Percentiles rank a stretch among this genome's conserved stretches.
Conservation (phyloP, 345 rosid species). For the Carallia brachiata region DNA sequence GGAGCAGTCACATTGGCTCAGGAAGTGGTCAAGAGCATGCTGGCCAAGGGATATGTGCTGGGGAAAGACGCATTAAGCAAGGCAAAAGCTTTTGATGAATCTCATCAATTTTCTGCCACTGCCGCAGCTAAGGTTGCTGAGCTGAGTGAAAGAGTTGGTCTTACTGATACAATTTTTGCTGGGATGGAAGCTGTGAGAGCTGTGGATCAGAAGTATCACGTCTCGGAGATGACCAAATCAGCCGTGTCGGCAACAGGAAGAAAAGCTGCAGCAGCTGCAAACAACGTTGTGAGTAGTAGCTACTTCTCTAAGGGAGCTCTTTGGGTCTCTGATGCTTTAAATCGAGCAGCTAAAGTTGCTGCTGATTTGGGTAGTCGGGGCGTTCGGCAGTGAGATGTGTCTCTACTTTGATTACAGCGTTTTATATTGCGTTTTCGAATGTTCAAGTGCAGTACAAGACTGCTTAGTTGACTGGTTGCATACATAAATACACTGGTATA, state of each 20-base stretch:
- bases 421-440: too few relatives aligned
- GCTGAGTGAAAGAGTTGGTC: slow-evolving; percentile 61
- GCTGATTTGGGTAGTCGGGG: slow-evolving; percentile 55
- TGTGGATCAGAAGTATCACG: slow-evolving; percentile 60
- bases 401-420: not conserved
- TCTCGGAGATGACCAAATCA: slow-evolving; percentile 58
- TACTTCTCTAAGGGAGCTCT: slow-evolving; percentile 77
- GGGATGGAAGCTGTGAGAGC: slow-evolving; percentile 71
- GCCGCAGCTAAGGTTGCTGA: slow-evolving; percentile 69
- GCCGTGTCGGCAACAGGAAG: slow-evolving; percentile 69
- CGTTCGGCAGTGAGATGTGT: slow-evolving; percentile 25
- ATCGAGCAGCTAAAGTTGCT: slow-evolving; percentile 62
- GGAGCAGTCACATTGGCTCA: slow-evolving; percentile 70
- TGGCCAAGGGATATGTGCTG: slow-evolving; percentile 58
- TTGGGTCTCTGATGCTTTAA: slow-evolving; percentile 71
- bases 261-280: slow-evolving; percentile 64
- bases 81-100: slow-evolving; percentile 69
- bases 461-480: too few relatives aligned
- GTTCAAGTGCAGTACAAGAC: too few relatives aligned
- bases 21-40: slow-evolving; percentile 66
- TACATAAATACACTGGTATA: too few relatives aligned
- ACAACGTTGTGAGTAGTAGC: slow-evolving; percentile 61
- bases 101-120: slow-evolving; percentile 69
- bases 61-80: slow-evolving; percentile 73
- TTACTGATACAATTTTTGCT: slow-evolving; percentile 57